These are phyloP conservation scores for Ceratocystis smalleyi DNA, from an alignment of 2,329 filamentous ascomycete genomes.

Conservation along the genomic window DNA sequence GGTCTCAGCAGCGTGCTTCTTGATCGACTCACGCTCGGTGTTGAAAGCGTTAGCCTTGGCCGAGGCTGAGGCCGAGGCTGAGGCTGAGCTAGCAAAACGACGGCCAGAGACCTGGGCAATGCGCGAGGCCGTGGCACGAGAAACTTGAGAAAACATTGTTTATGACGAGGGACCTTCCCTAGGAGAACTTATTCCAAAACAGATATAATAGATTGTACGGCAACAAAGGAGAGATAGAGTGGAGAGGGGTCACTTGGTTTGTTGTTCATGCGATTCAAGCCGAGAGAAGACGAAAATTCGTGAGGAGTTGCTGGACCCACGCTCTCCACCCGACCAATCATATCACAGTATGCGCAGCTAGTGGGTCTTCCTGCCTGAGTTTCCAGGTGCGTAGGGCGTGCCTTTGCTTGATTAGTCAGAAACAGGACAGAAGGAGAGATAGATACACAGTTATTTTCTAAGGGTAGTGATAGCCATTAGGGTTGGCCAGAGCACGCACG, in stretches of 20 bases:
- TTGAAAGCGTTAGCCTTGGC: slow-evolving; percentile 60
- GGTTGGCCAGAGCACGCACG: not conserved
- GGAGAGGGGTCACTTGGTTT: slow-evolving; percentile 2
- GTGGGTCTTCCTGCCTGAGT: not conserved
- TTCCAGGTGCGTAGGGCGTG: not conserved
- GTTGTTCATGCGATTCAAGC: not conserved
- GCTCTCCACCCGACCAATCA: not conserved
- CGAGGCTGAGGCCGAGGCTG: not conserved
- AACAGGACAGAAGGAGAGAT: not conserved
- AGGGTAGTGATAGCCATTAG: not conserved
- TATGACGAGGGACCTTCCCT: too few species aligned
- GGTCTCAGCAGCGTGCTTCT: slow-evolving; percentile 73
- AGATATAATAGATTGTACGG: not conserved
- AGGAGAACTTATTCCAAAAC: not conserved
- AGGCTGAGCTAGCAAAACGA: slow-evolving; percentile 55
- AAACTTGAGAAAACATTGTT: slow-evolving; percentile 49
- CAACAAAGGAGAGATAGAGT: slow-evolving; percentile 3
- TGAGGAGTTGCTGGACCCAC: slow-evolving; percentile 4
- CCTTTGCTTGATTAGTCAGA: not conserved
- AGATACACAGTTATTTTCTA: not conserved
- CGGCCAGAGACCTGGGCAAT: slow-evolving; percentile 45
- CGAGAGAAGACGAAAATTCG: not conserved
- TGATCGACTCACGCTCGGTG: slow-evolving; percentile 76
- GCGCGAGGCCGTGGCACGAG: slow-evolving; percentile 47
- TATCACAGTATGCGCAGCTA: not conserved